phyloP scores from a whole-genome alignment of 352 stramenopile species.

The Achlya hypogyna region DNA sequence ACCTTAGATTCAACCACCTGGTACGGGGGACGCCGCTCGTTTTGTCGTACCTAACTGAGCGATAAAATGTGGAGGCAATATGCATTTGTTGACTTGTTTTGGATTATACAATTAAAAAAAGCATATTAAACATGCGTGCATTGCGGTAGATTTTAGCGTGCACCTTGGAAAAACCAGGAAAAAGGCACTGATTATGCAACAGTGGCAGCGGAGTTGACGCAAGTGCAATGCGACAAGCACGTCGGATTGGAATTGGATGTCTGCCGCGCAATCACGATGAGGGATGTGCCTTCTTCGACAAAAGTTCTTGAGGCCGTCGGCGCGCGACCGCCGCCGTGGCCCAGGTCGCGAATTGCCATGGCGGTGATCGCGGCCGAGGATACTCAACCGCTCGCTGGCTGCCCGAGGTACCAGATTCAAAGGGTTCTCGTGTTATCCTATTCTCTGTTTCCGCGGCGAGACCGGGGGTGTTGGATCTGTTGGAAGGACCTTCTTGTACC shows the following conservation, averaged over 20 bases:
- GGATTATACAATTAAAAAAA: neutral
- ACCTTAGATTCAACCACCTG: slow-evolving; percentile 10
- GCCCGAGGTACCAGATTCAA: neutral
- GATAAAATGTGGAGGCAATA: neutral
- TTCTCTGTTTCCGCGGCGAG: too few relatives aligned
- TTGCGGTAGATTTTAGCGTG: neutral
- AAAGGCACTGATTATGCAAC: slow-evolving; percentile 5
- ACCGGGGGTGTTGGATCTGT: too few relatives aligned
- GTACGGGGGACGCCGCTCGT: neutral
- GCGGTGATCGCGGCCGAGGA: too few relatives aligned
- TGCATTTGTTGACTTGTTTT: too few relatives aligned
- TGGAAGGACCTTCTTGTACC: too few relatives aligned
- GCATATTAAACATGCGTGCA: neutral
- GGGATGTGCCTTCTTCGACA: neutral
- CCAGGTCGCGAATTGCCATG: too few relatives aligned
- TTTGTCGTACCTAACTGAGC: slow-evolving; percentile 1
- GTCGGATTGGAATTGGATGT: neutral
- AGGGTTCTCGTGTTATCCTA: too few relatives aligned
- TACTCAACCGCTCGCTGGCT: too few relatives aligned
- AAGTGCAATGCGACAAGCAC: slow-evolving; percentile 9
- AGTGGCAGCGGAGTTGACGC: neutral
- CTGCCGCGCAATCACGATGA: neutral
- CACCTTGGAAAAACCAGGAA: neutral
- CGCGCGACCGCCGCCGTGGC: too few relatives aligned
- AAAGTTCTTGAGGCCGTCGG: slow-evolving; percentile 14